phyloP scores from a whole-genome alignment of 2,329 filamentous ascomycete species.

The Arthrobotrys musiformis region DNA sequence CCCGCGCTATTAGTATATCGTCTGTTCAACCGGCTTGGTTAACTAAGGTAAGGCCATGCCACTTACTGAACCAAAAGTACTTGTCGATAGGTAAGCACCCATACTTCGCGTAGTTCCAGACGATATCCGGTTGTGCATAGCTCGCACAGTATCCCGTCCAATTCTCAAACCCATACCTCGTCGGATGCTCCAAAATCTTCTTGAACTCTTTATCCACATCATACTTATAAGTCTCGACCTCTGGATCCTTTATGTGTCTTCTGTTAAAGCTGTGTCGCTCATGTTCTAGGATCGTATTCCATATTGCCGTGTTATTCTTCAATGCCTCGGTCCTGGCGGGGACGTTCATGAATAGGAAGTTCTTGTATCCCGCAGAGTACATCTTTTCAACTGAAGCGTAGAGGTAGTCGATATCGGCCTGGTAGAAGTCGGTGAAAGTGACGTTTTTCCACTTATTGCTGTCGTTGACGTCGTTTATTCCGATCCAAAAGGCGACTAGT shows the following conservation, averaged over 20 bases:
- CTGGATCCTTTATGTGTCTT: conserved; percentile 29
- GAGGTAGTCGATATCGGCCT: conserved; percentile 32
- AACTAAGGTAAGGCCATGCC: background rate
- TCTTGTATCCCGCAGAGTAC: conserved; percentile 44
- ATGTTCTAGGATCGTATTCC: conserved; percentile 39
- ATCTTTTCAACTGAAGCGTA: conserved; percentile 33
- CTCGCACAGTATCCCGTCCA: conserved; percentile 22
- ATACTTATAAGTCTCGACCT: conserved; percentile 36
- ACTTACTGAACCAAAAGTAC: conserved; percentile 51
- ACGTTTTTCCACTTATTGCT: conserved; percentile 45
- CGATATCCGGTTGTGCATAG: conserved; percentile 33
- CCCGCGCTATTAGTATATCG: background rate
- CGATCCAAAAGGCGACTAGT: conserved; percentile 41
- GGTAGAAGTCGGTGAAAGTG: conserved; percentile 40
- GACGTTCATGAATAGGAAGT: conserved; percentile 50
- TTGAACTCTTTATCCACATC: conserved; percentile 35
- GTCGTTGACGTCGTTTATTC: conserved; percentile 47
- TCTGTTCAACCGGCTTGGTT: background rate
- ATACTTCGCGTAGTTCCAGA: conserved; percentile 44
- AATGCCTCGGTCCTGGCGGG: conserved; percentile 8
- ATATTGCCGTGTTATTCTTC: conserved; percentile 33
- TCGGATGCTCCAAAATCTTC: conserved; percentile 33
- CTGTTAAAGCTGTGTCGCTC: conserved; percentile 44
- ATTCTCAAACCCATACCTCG: conserved; percentile 33
- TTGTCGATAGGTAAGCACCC: conserved; percentile 46